phyloP scores from a whole-genome alignment of 1,284 basidiomycete species.

The Taiwanofungus camphoratus region DNA sequence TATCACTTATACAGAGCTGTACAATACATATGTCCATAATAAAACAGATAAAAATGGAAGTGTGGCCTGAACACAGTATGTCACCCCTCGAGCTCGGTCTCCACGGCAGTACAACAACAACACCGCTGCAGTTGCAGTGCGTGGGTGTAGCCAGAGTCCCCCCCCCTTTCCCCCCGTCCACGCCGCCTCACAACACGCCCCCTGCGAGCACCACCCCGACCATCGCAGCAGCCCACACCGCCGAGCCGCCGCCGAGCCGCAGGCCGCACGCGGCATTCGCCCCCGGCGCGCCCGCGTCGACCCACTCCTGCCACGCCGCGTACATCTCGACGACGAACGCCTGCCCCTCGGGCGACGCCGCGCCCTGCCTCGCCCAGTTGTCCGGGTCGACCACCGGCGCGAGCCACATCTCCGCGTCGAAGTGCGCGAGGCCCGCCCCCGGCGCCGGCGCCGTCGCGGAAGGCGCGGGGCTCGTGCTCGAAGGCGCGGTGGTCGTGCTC shows the following conservation, averaged over 20 bases:
- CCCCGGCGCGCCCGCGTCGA: constrained; percentile 31
- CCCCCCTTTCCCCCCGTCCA: too few relatives aligned
- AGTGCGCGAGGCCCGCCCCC: constrained; percentile 34
- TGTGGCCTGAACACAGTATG: too few relatives aligned
- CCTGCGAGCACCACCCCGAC: background rate
- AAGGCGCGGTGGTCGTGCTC: constrained; percentile 10
- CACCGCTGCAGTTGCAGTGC: too few relatives aligned
- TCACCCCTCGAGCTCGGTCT: too few relatives aligned
- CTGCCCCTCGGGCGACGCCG: constrained; percentile 46
- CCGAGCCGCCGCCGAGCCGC: background rate
- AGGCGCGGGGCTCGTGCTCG: constrained; percentile 10
- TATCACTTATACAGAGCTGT: too few relatives aligned
- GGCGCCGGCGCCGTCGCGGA: constrained; percentile 6
- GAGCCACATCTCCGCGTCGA: constrained; percentile 48
- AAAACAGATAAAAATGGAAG: too few relatives aligned
- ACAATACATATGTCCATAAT: too few relatives aligned
- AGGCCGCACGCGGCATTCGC: constrained; percentile 22
- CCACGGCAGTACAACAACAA: too few relatives aligned
- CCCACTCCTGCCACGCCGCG: constrained; percentile 48
- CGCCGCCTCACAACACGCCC: background rate
- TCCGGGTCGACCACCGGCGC: constrained; percentile 49
- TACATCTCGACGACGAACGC: constrained; percentile 52
- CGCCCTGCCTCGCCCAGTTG: constrained; percentile 31
- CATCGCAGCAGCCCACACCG: background rate
- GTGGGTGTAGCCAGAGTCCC: too few relatives aligned